These are phyloP conservation scores for Diaporthe citri DNA, from an alignment of 2,329 filamentous ascomycete species.

Conservation along the genomic window DNA sequence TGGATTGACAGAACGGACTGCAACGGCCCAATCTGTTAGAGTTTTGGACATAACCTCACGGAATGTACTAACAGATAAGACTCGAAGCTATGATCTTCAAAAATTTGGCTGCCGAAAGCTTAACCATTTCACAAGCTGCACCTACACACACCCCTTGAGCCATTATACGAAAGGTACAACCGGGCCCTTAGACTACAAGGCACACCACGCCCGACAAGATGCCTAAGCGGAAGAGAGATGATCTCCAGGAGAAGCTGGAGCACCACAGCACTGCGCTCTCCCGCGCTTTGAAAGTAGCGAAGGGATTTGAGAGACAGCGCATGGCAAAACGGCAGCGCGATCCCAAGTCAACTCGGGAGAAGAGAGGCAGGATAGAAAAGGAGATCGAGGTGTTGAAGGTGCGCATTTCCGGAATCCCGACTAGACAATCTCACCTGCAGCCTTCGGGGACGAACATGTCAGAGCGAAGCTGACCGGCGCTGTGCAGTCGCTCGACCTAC, in stretches of 20 bases:
- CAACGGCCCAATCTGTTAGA: constrained; percentile 15
- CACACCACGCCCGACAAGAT: constrained; percentile 50
- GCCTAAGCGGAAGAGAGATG: constrained; percentile 70
- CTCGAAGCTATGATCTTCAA: not conserved
- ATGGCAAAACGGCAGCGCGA: constrained; percentile 71
- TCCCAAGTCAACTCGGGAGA: constrained; percentile 58
- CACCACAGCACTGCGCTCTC: constrained; percentile 71
- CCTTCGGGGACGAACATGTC: not conserved
- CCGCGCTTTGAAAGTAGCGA: constrained; percentile 77
- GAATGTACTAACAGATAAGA: constrained; percentile 25
- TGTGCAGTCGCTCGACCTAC: constrained; percentile 66
- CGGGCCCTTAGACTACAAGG: not conserved
- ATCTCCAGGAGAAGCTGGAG: constrained; percentile 40
- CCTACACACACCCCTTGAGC: not conserved
- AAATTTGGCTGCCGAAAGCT: constrained; percentile 25
- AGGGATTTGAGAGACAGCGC: constrained; percentile 84
- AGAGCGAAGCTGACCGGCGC: not conserved
- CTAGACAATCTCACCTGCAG: not conserved
- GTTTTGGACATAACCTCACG: too few species aligned
- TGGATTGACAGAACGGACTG: not conserved
- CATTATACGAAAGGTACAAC: not conserved
- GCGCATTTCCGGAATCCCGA: constrained; percentile 41
- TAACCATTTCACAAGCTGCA: constrained; percentile 13
- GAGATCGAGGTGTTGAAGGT: constrained; percentile 71
- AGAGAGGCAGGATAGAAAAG: constrained; percentile 71